Evolutionary conservation across 768 basidiomycete genomes (phyloP), one percentile per base, ranked within the genome.

Genomic region (Termitomyces sp.): DNA sequence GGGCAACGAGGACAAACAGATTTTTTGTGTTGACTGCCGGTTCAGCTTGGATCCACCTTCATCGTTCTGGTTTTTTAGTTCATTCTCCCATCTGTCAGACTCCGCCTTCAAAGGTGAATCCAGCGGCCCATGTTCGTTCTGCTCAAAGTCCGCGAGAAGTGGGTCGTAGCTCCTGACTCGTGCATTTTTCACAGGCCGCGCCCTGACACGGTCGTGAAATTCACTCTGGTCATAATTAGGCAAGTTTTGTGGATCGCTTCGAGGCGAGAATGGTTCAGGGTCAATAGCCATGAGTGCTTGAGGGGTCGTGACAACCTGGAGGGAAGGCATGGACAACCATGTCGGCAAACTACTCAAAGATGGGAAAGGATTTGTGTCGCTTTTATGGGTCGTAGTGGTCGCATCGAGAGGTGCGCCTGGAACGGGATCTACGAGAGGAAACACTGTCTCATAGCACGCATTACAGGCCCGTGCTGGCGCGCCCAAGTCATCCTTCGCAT

Each of bases 401-500:
- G 54, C 53, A 28, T 64, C 65, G 14, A 5, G 30, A 38, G 53
- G 56, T 13, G 57, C 48, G 5, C 67, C 67, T 13, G 66, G 50
- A 20, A 65, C 64, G 10, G 68, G 62, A 20, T 79, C 72, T 38
- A 88, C 66, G 3, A 89, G 57, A 0, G 92, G 92, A 64, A 96
- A 96, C 18, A 95, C 88, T 13, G 87, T 82, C 62, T 92, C 89
- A 66, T 88, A 96, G 71, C 94, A 96, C 1, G 87, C 81, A 57
- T 91, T 86, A 69, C 94, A 96, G 7, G 93, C 87, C 3, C 94
- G 82, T 1, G 91, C 88, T 41, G 89, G 78, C 67, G 88, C 75
- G 69, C 72, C 66, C 50, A 71, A 70, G 40, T 75, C 68, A 20
- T 78, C 74, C 57, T 83, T 79, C 10, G 77, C 61, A 41, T 71